Evolutionary conservation across 2,329 filamentous ascomycete genomes (phyloP), one percentile per base, ranked within the genome.

Genomic region (Trichoderma gracile): DNA sequence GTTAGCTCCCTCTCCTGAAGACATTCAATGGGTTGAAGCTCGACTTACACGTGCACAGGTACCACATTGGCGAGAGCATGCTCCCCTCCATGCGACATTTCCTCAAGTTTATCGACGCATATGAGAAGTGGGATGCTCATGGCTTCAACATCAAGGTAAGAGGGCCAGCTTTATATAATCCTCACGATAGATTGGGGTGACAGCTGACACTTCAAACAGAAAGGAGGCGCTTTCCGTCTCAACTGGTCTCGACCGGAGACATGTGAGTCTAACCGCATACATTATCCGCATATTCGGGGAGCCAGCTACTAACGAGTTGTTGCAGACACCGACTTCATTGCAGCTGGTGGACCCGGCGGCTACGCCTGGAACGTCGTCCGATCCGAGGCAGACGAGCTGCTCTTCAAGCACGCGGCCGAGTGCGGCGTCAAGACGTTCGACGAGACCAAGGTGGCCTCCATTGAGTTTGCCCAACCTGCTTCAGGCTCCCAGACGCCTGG

Each of bases 311-410:
- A 60, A 60, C 42, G 8, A 49, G 38, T 23, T 4, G 23, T 1
- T 7, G 59, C 45, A 78, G 77, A 75, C 66, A 81, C 79, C 46
- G 77, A 82, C 66, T 81, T 82, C 67, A 25, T 79, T 8, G 75
- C 70, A 2, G 75, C 74, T 7, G 70, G 71, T n/a, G 79, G 79
- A 3, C 75, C 76, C 0, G 65, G 76, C 12, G 73, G 69, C 10
- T 76, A 78, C 58, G 71, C 79, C 4, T 82, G 79, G 79, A 82
- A 82, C 61, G 73, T 82, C 1, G 68, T 81, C 9, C 78, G 80
- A 7, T 81, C 80, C 21, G 79, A 83, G 67, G 69, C 75, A 0
- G 80, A 83, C 65, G 68, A 82, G 4, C 49, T 82, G 5, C 70
- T 82, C 7, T 81, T 82, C 68, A 64, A 73, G 27, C 78, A 82